These are phyloP conservation scores for Discostella stelligera DNA, from an alignment of 352 stramenopile species.

Conservation along the genomic window DNA sequence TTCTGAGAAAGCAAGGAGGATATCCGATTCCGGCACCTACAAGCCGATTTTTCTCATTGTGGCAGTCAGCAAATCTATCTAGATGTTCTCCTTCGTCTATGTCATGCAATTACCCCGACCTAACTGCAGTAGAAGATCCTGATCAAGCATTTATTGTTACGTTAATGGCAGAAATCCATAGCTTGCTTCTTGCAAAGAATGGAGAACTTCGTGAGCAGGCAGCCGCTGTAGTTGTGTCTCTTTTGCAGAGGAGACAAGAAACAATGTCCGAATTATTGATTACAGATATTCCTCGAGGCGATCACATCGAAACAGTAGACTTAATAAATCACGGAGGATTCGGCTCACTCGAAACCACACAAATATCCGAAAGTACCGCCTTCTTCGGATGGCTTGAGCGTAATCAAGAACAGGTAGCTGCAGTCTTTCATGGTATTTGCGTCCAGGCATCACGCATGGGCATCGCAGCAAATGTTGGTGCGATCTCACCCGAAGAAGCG, in stretches of 20 bases:
- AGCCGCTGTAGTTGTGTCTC: conserved; percentile 66
- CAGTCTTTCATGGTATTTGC: conserved; percentile 78
- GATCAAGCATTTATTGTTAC: conserved; percentile 70
- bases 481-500: conserved; percentile 67
- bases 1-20: conserved; percentile 48
- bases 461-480: conserved; percentile 49
- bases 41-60: conserved; percentile 73
- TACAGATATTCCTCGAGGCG: conserved; percentile 64
- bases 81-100: conserved; percentile 57
- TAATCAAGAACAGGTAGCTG: conserved; percentile 68
- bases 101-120: conserved; percentile 67
- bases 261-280: conserved; percentile 83
- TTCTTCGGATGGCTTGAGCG: conserved; percentile 83
- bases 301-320: conserved; percentile 77
- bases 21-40: conserved; percentile 57
- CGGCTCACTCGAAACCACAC: conserved; percentile 75
- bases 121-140: conserved; percentile 65
- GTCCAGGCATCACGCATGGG: conserved; percentile 57
- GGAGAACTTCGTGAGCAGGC: conserved; percentile 68
- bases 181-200: conserved; percentile 66
- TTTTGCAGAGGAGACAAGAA: conserved; percentile 65
- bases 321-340: conserved; percentile 82
- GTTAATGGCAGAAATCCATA: conserved; percentile 75
- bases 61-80: conserved; percentile 69
- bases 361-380: conserved; percentile 59